Conservation (phyloP, 305 asterid genomes). For the Solanum aculeatissimum region DNA sequence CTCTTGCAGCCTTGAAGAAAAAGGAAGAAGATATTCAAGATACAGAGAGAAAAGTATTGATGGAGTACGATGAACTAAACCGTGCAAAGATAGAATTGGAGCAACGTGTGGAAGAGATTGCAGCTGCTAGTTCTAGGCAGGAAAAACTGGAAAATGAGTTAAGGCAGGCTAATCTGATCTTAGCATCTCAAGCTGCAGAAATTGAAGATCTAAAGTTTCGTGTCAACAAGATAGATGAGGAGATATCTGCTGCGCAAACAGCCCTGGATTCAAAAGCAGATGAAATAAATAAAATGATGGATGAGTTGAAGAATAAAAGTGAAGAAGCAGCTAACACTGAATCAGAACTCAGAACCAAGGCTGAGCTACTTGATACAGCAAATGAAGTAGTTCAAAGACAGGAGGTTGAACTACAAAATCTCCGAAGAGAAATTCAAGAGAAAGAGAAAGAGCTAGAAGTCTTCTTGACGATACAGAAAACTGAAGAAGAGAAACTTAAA, state of each 20-base stretch:
- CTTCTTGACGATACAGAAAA: constrained; percentile 24
- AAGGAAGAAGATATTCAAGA: constrained; percentile 76
- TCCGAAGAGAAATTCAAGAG: constrained; percentile 39
- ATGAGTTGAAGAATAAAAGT: constrained; percentile 38
- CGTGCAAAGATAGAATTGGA: constrained; percentile 47
- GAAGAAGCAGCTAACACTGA: constrained; percentile 47
- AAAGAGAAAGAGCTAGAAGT: constrained; percentile 49
- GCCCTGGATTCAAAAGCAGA: constrained; percentile 41
- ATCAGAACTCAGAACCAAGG: constrained; percentile 50
- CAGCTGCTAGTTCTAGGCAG: constrained; percentile 41
- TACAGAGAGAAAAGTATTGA: constrained; percentile 45
- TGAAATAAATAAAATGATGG: constrained; percentile 48
- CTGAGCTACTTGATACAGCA: constrained; percentile 50
- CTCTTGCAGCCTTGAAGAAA: constrained; percentile 51
- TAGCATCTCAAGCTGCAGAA: constrained; percentile 58
- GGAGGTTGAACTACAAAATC: constrained; percentile 53
- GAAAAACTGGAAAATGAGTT: constrained; percentile 64
- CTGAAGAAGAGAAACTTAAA: constrained; percentile 44
- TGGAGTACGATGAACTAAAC: constrained; percentile 39
- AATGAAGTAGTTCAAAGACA: constrained; percentile 50
- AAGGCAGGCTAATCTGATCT: constrained; percentile 32
- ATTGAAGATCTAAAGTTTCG: constrained; percentile 47
- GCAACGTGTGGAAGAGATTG: constrained; percentile 36
- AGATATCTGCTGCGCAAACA: constrained; percentile 35
- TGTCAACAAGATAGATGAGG: constrained; percentile 45